Conservation (phyloP, 2,329 filamentous ascomycete genomes). For the Zymoseptoria passerinii region DNA sequence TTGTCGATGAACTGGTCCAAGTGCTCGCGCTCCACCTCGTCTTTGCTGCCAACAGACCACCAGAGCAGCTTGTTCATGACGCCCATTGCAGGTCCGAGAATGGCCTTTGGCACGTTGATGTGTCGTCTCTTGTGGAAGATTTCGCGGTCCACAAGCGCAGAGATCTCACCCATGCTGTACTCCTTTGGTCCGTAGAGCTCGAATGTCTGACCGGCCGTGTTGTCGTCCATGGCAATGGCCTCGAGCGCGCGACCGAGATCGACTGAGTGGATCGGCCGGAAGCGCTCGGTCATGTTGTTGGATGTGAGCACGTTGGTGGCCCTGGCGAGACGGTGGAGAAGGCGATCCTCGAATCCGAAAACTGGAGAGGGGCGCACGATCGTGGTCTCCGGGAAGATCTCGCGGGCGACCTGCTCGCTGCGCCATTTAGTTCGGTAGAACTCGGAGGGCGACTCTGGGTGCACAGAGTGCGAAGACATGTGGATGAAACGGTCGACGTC, state of each 20-base stretch:
- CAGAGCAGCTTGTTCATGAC: constrained; percentile 75
- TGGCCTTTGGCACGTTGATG: constrained; percentile 76
- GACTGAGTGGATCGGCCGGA: constrained; percentile 84
- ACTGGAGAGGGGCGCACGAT: constrained; percentile 89
- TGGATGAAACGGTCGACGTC: constrained; percentile 96
- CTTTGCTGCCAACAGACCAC: constrained; percentile 77
- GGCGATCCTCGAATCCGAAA: constrained; percentile 89
- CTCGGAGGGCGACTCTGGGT: constrained; percentile 69
- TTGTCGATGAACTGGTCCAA: constrained; percentile 87
- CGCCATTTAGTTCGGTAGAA: constrained; percentile 87
- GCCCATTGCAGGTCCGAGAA: constrained; percentile 67
- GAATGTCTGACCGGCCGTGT: constrained; percentile 79
- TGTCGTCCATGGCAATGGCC: constrained; percentile 83
- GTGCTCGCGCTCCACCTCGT: constrained; percentile 86
- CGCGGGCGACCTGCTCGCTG: constrained; percentile 74
- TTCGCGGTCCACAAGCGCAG: constrained; percentile 80
- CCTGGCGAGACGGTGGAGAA: constrained; percentile 77
- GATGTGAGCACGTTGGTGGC: constrained; percentile 75
- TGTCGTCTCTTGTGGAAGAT: constrained; percentile 84
- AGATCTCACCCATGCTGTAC: constrained; percentile 82
- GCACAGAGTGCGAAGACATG: constrained; percentile 88
- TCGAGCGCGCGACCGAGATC: constrained; percentile 87
- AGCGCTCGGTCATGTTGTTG: constrained; percentile 88
- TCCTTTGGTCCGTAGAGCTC: constrained; percentile 92
- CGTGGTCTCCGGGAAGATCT: constrained; percentile 92